Base-by-base conservation (phyloP, 192 early-diverging fungal genomes). In the Dimargaris verticillata region DNA sequence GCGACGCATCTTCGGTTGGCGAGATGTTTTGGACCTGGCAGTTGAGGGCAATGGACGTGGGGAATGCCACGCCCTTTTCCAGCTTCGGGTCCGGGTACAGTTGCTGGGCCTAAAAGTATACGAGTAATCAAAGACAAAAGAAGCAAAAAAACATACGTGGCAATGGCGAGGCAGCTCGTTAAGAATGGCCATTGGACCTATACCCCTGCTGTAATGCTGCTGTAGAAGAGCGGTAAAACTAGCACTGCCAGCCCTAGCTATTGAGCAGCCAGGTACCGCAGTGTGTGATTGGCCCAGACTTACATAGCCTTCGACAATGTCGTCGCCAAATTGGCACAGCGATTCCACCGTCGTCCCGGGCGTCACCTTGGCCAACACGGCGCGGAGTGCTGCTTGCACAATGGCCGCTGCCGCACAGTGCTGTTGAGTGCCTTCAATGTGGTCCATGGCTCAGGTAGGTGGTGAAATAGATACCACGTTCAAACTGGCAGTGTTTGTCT, bases 11-110 rank as follows among this genome's bases (percentile, higher is more conserved):
- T 11, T 79, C 62, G 7, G 81, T 61, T 11, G 91, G 89, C 22
- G 89, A 81, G 65, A 76, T 81, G 73, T 89, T 86, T 65, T 88
- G 79, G 47, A 92, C 80, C 45, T 82, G 66, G 62, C 81, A 78
- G 72, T 93, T 92, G 57, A 92, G 78, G 24, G 79, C 81, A 33
- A 96, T 69, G 61, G 83, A 87, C 11, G 93, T 92, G 29, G 93
- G 93, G 61, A 88, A 77, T 26, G 93, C 83, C 52, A 88, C 78
- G 12, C 87, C 87, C 59, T 85, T 82, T 65, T 85, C 82, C 1
- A 79, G 68, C 24, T 48, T 51, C 33, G 65, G 61, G 65, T 79
- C 77, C 66, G 83, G 82, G 68, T 76, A 78, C 7, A 83, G 74
- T 17, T 76, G 74, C 29, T 65, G 68, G 20, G 81, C 78, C 80